phyloP scores from a whole-genome alignment of 2,329 filamentous ascomycete species.

The Colletotrichum lupini region DNA sequence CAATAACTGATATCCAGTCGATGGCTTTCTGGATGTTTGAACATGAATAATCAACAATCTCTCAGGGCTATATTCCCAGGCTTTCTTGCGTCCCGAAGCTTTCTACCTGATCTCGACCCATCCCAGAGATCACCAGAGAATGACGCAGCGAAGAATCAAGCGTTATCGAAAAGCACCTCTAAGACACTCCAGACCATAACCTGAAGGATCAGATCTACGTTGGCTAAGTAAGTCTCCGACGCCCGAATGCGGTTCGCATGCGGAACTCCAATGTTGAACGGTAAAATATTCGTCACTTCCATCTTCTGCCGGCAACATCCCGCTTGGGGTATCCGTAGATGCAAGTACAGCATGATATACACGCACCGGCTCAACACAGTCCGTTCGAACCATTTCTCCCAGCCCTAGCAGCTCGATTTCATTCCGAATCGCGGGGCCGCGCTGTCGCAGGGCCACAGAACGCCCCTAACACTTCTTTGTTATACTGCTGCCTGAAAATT shows the following conservation, averaged over 20 bases:
- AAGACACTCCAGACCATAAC: not conserved
- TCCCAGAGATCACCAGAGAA: not conserved
- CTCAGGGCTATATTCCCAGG: not conserved
- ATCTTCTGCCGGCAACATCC: not conserved
- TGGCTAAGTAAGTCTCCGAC: not conserved
- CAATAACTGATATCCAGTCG: too few species aligned
- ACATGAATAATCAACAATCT: not conserved
- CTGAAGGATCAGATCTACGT: not conserved
- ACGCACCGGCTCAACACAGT: too few species aligned
- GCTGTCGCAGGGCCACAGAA: not conserved
- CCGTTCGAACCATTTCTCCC: too few species aligned
- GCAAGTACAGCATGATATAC: not conserved
- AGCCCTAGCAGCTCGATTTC: not conserved
- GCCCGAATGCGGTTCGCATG: not conserved
- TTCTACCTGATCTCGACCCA: not conserved
- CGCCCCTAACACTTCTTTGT: not conserved
- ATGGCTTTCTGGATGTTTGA: not conserved
- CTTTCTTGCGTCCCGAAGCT: too few species aligned
- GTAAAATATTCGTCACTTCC: not conserved
- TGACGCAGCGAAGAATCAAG: not conserved
- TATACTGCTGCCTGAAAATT: not conserved
- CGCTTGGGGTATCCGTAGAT: too few species aligned
- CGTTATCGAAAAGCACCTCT: not conserved
- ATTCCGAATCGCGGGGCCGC: not conserved
- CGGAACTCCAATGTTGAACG: not conserved